Conservation (phyloP, 1,284 basidiomycete species). For the Ganoderma multipileum region DNA sequence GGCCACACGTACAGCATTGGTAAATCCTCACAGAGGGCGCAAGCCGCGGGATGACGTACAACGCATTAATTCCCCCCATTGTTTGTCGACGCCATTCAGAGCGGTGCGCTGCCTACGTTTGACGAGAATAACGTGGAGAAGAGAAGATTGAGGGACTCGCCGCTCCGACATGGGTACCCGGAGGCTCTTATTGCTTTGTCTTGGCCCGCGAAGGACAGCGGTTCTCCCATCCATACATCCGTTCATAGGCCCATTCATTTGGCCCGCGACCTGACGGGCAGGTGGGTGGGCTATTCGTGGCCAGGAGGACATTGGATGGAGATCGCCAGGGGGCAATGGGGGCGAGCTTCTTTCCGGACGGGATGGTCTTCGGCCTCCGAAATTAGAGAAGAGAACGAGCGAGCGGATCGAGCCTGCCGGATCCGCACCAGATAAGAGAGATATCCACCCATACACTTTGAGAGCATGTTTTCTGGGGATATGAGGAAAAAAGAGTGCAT, state of each 20-base stretch:
- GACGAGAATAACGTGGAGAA: background rate
- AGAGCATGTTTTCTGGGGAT: background rate
- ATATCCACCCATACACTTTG: background rate
- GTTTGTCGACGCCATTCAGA: too few species aligned
- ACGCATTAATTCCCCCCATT: too few species aligned
- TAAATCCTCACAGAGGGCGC: too few species aligned
- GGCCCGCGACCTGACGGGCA: background rate
- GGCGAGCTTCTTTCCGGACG: background rate
- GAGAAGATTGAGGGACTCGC: background rate
- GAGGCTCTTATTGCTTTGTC: background rate
- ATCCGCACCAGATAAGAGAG: background rate
- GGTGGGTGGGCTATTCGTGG: constrained; percentile 3
- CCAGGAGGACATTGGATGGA: background rate
- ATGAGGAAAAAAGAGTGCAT: background rate
- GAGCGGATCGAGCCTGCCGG: background rate
- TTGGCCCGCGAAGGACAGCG: background rate
- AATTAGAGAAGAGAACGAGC: background rate
- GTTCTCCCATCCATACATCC: background rate
- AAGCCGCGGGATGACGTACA: too few species aligned
- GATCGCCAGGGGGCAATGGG: background rate
- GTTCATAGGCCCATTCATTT: constrained; percentile 2
- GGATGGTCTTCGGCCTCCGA: constrained; percentile 1
- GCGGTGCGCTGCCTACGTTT: too few species aligned
- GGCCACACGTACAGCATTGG: too few species aligned
- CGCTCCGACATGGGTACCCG: background rate